These are phyloP conservation scores for Mariannaea elegans DNA, from an alignment of 2,329 filamentous ascomycete genomes.

Conservation along the genomic window DNA sequence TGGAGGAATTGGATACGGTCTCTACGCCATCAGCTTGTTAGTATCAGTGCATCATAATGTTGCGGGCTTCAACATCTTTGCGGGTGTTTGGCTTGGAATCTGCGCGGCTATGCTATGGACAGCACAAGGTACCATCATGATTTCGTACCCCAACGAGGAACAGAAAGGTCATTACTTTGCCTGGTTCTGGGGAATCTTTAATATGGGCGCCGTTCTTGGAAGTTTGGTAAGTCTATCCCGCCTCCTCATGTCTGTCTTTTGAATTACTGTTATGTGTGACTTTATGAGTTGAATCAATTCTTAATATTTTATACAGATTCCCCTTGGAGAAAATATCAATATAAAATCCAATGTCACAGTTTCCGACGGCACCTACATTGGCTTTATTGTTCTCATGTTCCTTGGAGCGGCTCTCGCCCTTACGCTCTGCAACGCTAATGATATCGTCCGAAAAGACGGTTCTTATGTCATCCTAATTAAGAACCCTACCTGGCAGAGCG, in stretches of 20 bases:
- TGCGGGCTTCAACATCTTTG: constrained; percentile 63
- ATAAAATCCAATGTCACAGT: constrained; percentile 53
- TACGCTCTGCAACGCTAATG: constrained; percentile 74
- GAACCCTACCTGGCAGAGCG: constrained; percentile 85
- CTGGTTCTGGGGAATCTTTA: constrained; percentile 96
- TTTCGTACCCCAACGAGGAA: constrained; percentile 83
- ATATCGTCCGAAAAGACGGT: constrained; percentile 79
- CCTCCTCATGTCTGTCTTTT: constrained; percentile 73
- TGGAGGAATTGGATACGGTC: constrained; percentile 48
- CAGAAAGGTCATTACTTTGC: constrained; percentile 90
- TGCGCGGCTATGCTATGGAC: constrained; percentile 85
- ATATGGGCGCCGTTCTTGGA: constrained; percentile 88
- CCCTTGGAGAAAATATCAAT: constrained; percentile 43
- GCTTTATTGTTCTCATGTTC: constrained; percentile 85
- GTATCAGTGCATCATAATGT: constrained; percentile 71
- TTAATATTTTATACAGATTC: constrained; percentile 65
- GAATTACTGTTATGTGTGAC: no score
- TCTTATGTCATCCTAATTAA: constrained; percentile 87
- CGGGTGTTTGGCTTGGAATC: constrained; percentile 78
- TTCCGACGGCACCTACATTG: constrained; percentile 84
- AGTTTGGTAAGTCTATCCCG: constrained; percentile 57
- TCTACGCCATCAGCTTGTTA: constrained; percentile 76
- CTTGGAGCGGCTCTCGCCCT: constrained; percentile 75
- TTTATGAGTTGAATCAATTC: constrained; percentile 29
- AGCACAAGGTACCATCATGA: constrained; percentile 86